phyloP scores from a whole-genome alignment of 2,329 filamentous ascomycete genomes.

The Epicoccum sorghinum region DNA sequence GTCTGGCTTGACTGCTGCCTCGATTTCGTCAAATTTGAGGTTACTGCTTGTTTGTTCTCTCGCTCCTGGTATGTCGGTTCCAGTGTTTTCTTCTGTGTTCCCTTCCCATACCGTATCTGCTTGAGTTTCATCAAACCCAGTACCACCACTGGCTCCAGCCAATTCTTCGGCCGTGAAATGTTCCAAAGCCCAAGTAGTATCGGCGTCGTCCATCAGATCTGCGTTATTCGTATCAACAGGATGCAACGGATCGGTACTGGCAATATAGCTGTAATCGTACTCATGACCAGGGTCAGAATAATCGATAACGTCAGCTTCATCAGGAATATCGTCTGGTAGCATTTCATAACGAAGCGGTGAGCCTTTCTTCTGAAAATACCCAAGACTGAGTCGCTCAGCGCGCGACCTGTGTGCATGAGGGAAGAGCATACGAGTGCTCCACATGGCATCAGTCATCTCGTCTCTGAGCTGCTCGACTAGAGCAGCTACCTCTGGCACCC shows the following conservation, averaged over 20 bases:
- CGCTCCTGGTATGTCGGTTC: too few relatives aligned
- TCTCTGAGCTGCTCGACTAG: slow-evolving; percentile 22
- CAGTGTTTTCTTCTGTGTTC: too few relatives aligned
- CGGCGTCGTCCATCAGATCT: too few relatives aligned
- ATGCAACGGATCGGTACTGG: slow-evolving; percentile 30
- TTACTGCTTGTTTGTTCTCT: too few relatives aligned
- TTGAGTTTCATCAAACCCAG: too few relatives aligned
- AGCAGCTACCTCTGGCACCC: slow-evolving; percentile 6
- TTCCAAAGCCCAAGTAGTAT: too few relatives aligned
- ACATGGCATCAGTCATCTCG: slow-evolving; percentile 14
- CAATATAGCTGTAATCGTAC: slow-evolving; percentile 27
- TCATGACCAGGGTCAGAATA: slow-evolving; percentile 11
- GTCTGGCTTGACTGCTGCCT: too few relatives aligned
- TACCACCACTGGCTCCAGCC: too few relatives aligned
- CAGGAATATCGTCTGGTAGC: slow-evolving; percentile 23
- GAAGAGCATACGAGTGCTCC: slow-evolving; percentile 20
- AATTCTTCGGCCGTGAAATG: too few relatives aligned
- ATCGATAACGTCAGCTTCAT: not conserved
- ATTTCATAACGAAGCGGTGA: slow-evolving; percentile 29
- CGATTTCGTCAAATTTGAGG: too few relatives aligned
- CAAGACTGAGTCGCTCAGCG: slow-evolving; percentile 13
- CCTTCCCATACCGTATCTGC: too few relatives aligned
- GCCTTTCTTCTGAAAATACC: not conserved
- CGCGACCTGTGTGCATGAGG: slow-evolving; percentile 10
- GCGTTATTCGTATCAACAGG: too few relatives aligned